Evolutionary conservation across 306 rosid species (phyloP).

Genomic region (Prunus mume): DNA sequence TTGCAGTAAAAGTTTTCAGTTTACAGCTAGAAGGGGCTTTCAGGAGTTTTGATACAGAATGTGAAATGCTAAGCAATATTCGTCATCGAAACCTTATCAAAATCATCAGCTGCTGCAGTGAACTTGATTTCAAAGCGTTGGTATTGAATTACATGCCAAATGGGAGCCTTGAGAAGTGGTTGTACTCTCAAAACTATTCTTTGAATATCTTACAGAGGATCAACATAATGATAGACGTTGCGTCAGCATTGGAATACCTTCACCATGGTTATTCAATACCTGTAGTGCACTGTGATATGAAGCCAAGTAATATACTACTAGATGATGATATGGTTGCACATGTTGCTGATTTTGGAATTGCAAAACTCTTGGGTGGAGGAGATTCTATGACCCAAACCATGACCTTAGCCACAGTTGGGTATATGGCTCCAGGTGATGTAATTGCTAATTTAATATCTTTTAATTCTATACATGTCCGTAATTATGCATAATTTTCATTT

Average conservation of each 20-base stretch:
- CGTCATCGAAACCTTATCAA: constrained; percentile 19
- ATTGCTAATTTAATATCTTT: too few relatives aligned
- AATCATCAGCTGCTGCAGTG: constrained; percentile 16
- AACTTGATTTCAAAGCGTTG: constrained; percentile 22
- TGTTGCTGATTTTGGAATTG: too few relatives aligned
- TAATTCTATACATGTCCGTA: too few relatives aligned
- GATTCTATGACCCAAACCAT: too few relatives aligned
- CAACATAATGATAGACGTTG: not conserved
- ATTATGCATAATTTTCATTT: too few relatives aligned
- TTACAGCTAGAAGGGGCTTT: not conserved
- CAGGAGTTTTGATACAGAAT: constrained; percentile 15
- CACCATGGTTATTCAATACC: constrained; percentile 33
- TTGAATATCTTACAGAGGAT: constrained; percentile 6
- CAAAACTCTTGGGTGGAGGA: too few relatives aligned
- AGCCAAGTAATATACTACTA: too few relatives aligned
- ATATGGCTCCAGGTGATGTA: too few relatives aligned
- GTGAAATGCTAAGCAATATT: not conserved
- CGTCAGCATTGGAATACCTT: constrained; percentile 26
- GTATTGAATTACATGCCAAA: constrained; percentile 25
- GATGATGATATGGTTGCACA: too few relatives aligned
- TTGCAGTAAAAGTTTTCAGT: constrained; percentile 15
- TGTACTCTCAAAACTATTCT: not conserved
- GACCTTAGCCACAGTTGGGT: too few relatives aligned
- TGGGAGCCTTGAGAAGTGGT: constrained; percentile 25
- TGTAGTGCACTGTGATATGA: constrained; percentile 30